phyloP scores from a whole-genome alignment of 805 yeast species.

The Lipomyces sp. region DNA sequence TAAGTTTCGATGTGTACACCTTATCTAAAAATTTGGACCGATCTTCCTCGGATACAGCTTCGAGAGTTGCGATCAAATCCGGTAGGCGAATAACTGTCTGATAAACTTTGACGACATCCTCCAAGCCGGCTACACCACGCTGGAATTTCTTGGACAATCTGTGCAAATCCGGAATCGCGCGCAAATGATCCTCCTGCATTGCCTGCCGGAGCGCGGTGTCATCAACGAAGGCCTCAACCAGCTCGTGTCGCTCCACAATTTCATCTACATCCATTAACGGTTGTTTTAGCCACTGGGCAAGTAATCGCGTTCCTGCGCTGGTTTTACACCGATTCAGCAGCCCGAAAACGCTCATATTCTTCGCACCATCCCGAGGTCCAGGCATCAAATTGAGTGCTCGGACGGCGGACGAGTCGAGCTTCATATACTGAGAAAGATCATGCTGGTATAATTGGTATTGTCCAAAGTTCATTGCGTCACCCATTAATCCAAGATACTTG shows the following conservation, averaged over 20 bases:
- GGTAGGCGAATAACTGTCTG: constrained; percentile 78
- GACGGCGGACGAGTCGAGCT: constrained; percentile 87
- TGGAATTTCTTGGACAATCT: constrained; percentile 71
- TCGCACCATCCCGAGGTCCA: constrained; percentile 51
- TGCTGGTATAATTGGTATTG: constrained; percentile 63
- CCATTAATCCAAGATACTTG: constrained; percentile 66
- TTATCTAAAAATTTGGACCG: constrained; percentile 50
- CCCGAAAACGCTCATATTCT: constrained; percentile 73
- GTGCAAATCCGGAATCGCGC: constrained; percentile 80
- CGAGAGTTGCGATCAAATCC: constrained; percentile 61
- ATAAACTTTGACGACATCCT: constrained; percentile 87
- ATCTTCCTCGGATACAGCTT: constrained; percentile 47
- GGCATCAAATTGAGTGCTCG: constrained; percentile 89
- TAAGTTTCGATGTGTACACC: constrained; percentile 65
- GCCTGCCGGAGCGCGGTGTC: constrained; percentile 69
- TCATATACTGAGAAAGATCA: constrained; percentile 80
- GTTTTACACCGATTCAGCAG: constrained; percentile 87
- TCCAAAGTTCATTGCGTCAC: constrained; percentile 60
- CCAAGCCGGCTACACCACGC: constrained; percentile 64
- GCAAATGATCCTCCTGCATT: constrained; percentile 68
- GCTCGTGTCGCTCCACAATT: constrained; percentile 68
- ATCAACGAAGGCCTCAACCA: constrained; percentile 76
- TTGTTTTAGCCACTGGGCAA: constrained; percentile 95
- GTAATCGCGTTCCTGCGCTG: constrained; percentile 81
- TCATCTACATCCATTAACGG: constrained; percentile 72